Percentiles rank a stretch among this genome's conserved stretches.
Conservation (phyloP, 495 filamentous ascomycete species). For the Aspergillus sparsus region DNA sequence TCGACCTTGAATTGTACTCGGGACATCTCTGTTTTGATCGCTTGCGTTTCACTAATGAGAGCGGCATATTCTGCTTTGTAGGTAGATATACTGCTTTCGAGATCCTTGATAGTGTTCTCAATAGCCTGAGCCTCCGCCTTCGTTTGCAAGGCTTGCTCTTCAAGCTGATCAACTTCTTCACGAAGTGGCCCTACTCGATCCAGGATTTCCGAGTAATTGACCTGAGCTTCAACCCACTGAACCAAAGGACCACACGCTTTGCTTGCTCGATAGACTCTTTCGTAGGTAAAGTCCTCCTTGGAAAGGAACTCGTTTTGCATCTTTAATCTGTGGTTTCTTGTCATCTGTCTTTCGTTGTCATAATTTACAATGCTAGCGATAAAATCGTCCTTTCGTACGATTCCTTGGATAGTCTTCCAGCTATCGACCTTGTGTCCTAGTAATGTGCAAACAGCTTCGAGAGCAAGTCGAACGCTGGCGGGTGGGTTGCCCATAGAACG, state of each 20-base stretch:
- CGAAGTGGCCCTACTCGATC: slow-evolving; percentile 92
- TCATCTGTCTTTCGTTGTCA: slow-evolving; percentile 96
- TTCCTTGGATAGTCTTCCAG: slow-evolving; percentile 87
- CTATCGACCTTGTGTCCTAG: slow-evolving; percentile 86
- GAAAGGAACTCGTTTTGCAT: slow-evolving; percentile 93
- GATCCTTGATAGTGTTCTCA: slow-evolving; percentile 75
- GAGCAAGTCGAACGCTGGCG: slow-evolving; percentile 81
- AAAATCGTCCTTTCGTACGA: slow-evolving; percentile 91
- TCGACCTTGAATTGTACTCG: slow-evolving; percentile 97
- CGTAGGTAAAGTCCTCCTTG: slow-evolving; percentile 92
- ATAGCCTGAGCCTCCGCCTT: slow-evolving; percentile 93
- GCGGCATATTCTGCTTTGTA: slow-evolving; percentile 97
- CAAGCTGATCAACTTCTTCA: slow-evolving; percentile 83
- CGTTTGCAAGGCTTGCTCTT: slow-evolving; percentile 86
- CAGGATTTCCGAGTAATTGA: slow-evolving; percentile 94
- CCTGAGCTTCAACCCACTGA: slow-evolving; percentile 96
- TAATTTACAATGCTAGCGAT: slow-evolving; percentile 98
- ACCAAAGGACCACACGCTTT: slow-evolving; percentile 96
- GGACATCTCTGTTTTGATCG: slow-evolving; percentile 95
- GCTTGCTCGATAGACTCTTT: slow-evolving; percentile 90
- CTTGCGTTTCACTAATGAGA: slow-evolving; percentile 94
- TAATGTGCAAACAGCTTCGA: slow-evolving; percentile 93
- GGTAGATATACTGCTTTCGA: slow-evolving; percentile 89
- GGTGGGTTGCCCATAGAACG: slow-evolving; percentile 94
- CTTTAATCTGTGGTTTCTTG: slow-evolving; percentile 70